These are phyloP conservation scores for Balamuthia mandrillaris DNA, from an alignment of 208 protist species.

Conservation along the genomic window DNA sequence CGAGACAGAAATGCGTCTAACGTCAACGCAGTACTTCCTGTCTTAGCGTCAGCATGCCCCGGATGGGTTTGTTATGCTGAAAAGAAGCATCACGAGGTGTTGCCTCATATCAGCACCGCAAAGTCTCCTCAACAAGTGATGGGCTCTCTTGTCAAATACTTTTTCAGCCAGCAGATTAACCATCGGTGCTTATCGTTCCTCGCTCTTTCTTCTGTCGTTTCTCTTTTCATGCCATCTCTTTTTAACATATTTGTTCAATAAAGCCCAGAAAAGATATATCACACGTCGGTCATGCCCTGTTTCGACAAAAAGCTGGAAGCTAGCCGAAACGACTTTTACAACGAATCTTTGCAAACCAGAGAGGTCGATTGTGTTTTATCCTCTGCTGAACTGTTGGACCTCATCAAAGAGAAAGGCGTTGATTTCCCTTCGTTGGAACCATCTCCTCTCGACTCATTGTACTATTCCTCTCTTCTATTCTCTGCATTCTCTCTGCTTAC, in stretches of 20 bases:
- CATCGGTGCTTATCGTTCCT: background rate
- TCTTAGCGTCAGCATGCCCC: slow-evolving; percentile 91
- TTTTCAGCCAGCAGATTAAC: slow-evolving; percentile 27
- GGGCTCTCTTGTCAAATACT: slow-evolving; percentile 84
- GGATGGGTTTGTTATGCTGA: slow-evolving; percentile 98
- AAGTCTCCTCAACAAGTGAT: slow-evolving; percentile 95
- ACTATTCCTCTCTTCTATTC: background rate
- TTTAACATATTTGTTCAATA: background rate
- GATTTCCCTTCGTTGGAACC: slow-evolving; percentile 40
- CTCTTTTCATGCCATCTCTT: slow-evolving; percentile 80
- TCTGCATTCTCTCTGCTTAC: background rate
- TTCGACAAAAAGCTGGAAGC: slow-evolving; percentile 98
- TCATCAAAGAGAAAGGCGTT: slow-evolving; percentile 73
- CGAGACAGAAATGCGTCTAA: background rate
- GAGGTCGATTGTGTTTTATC: slow-evolving; percentile 95
- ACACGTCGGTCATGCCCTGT: slow-evolving; percentile 95
- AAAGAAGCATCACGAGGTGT: slow-evolving; percentile 85
- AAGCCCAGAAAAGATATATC: slow-evolving; percentile 75
- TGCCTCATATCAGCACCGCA: slow-evolving; percentile 88
- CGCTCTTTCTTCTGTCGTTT: slow-evolving; percentile 75
- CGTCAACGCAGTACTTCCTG: slow-evolving; percentile 69
- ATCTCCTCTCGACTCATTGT: slow-evolving; percentile 19
- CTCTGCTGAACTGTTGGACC: slow-evolving; percentile 83
- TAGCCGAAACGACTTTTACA: slow-evolving; percentile 79
- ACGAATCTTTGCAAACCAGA: slow-evolving; percentile 45